Evolutionary conservation across 2,329 filamentous ascomycete species (phyloP).

Genomic region (Diaporthe capsici): DNA sequence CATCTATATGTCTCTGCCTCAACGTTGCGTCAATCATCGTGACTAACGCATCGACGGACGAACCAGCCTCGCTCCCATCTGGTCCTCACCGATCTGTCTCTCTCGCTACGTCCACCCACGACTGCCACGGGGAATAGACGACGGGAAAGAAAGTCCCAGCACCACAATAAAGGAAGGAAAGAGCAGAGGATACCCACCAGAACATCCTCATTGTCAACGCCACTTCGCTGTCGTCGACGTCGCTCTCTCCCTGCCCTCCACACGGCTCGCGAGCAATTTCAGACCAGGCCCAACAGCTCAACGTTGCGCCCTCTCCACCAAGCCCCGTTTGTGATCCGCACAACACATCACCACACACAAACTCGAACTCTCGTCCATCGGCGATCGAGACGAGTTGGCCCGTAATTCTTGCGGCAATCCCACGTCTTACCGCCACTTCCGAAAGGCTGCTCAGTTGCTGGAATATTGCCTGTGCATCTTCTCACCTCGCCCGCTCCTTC

Average conservation of each 20-base stretch:
- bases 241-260: neutral
- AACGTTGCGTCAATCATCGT: conserved; percentile 15
- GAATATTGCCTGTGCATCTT: conserved; percentile 50
- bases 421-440: conserved; percentile 12
- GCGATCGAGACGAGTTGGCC: conserved; percentile 39
- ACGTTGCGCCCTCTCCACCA: neutral
- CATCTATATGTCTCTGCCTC: conserved; percentile 1
- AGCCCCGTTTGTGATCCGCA: neutral
- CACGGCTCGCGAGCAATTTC: neutral
- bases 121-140: neutral
- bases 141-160: neutral
- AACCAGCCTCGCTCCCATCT: conserved; percentile 11
- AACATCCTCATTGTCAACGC: neutral
- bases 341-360: neutral
- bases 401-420: neutral
- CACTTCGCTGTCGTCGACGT: neutral
- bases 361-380: conserved; percentile 40
- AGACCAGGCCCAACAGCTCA: neutral
- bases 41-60: conserved; percentile 9
- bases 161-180: conserved; percentile 21
- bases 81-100: neutral
- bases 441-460: conserved; percentile 47
- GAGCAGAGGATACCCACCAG: conserved; percentile 4
- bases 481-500: conserved; percentile 36
- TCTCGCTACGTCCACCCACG: conserved; percentile 4